Evolutionary conservation across 1,284 basidiomycete species (phyloP), one percentile per base, ranked within the genome.

Genomic region (Uromyces viciae-fabae): DNA sequence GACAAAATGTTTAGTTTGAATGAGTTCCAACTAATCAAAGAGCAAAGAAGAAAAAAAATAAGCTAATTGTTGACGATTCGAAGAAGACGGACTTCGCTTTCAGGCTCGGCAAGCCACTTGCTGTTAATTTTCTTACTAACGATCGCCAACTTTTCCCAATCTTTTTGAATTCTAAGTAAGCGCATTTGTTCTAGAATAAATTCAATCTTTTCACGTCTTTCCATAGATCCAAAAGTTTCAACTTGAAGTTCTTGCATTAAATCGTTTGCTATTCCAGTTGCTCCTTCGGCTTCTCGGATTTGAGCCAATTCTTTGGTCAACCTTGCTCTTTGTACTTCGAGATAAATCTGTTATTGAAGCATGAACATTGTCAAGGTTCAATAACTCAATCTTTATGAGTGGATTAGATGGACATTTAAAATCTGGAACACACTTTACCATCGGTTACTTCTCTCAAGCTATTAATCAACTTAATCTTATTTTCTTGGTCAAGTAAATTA

Each of bases 111-210:
- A 86, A 99, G 88, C 87, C 95, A 98, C 73, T 91, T 91, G 84
- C 95, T 92, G 87, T 98, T 98, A 86, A 99, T 91, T 87, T 98
- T 98, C 84, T 95, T 90, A 56, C 93, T 91, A 46, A 95, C 94
- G 31, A 98, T 95, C 77, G 92, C 90, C 25, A 94, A 93, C 86
- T 94, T 93, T 15, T 92, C 90, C 93, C 95, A 98, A 85, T 99
- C 89, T 22, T 86, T 87, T 36, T 88, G 86, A 91, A 82, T 90
- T 87, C 87, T 94, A 91, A 85, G 94, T 90, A 99, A 87, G 75
- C 97, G 90, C 95, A 99, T 99, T 87, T 99, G 97, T 87, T 99
- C 96, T 58, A 99, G 88, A 83, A 99, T 94, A 85, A 99, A 98
- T 85, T 98, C 94, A 14, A 94, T 97, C 89, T 99, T 99, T 87